Evolutionary conservation across 768 basidiomycete genomes (phyloP).

Genomic region (Suillus subalutaceus): DNA sequence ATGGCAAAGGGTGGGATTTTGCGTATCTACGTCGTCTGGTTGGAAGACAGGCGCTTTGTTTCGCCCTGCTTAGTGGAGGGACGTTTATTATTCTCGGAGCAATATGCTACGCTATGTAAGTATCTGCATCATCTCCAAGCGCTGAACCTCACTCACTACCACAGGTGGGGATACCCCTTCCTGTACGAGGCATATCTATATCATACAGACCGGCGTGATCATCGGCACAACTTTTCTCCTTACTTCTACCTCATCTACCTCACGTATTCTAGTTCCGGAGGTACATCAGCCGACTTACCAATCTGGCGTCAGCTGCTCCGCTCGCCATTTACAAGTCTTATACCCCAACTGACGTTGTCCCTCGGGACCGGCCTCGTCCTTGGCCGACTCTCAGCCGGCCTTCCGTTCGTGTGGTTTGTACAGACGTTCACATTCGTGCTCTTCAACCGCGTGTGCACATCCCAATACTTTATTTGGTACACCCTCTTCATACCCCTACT

Average conservation of each 20-base stretch:
- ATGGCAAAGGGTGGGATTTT: conserved; percentile 24
- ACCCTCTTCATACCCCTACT: conserved; percentile 85
- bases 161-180: conserved; percentile 94
- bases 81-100: conserved; percentile 67
- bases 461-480: conserved; percentile 98
- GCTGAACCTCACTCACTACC: conserved; percentile 7
- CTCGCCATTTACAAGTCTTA: conserved; percentile 81
- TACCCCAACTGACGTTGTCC: conserved; percentile 79
- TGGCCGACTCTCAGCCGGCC: conserved; percentile 55
- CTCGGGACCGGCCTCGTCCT: conserved; percentile 76
- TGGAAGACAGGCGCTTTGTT: conserved; percentile 58
- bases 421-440: conserved; percentile 92
- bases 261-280: conserved; percentile 58
- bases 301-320: conserved; percentile 50
- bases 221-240: conserved; percentile 97
- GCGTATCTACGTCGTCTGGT: conserved; percentile 43
- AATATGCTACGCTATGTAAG: conserved; percentile 77
- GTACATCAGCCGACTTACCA: conserved; percentile 23
- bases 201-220: conserved; percentile 88
- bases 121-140: conserved; percentile 20
- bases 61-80: conserved; percentile 66
- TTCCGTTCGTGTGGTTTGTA: conserved; percentile 87
- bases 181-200: conserved; percentile 92
- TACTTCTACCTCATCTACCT: conserved; percentile 97
- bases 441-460: conserved; percentile 99